These are phyloP conservation scores for Hypoxylon sp. DNA, from an alignment of 2,329 filamentous ascomycete genomes.

Conservation along the genomic window DNA sequence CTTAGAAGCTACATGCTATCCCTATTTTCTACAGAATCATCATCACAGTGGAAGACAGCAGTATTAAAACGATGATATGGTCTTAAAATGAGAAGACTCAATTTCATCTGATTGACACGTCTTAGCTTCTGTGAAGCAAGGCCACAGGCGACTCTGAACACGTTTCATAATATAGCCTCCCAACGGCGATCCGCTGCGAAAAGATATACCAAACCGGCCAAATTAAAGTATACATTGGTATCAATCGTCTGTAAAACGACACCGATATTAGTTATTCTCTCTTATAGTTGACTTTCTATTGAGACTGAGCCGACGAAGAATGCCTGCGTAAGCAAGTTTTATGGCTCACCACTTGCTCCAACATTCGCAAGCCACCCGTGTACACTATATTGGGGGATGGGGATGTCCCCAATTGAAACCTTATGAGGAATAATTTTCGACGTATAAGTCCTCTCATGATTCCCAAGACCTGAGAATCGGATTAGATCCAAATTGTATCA, in stretches of 20 bases:
- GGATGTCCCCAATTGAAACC: slow-evolving; percentile 36
- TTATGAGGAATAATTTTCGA: slow-evolving; percentile 2
- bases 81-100: background rate
- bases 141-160: slow-evolving; percentile 15
- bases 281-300: background rate
- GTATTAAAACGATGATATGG: background rate
- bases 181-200: background rate
- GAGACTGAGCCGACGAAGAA: background rate
- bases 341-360: slow-evolving; percentile 28
- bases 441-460: background rate
- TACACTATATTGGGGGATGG: slow-evolving; percentile 7
- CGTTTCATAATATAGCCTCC: slow-evolving; percentile 18
- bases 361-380: slow-evolving; percentile 24
- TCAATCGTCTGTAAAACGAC: background rate
- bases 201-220: background rate
- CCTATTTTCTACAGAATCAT: slow-evolving; percentile 12
- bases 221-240: background rate
- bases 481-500: background rate
- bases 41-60: background rate
- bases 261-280: background rate
- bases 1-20: slow-evolving; percentile 14
- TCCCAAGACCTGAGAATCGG: background rate
- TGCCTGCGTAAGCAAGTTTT: slow-evolving; percentile 21
- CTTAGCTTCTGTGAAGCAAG: background rate
- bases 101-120: background rate